These are phyloP conservation scores for Penicillium lividum DNA, from an alignment of 495 filamentous ascomycete genomes.

Conservation along the genomic window DNA sequence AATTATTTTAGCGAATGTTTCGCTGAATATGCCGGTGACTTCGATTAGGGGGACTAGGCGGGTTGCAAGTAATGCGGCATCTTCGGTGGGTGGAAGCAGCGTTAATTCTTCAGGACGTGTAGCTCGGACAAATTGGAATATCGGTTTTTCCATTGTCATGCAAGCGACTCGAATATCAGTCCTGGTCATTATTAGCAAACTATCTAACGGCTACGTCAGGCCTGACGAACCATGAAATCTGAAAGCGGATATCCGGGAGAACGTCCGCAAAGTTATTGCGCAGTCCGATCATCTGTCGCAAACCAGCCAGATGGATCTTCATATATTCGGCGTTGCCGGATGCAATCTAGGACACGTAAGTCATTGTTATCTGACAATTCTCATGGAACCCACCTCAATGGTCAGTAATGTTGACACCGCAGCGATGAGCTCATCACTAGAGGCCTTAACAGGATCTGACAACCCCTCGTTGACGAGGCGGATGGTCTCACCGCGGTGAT, in stretches of 20 bases:
- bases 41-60: conserved; percentile 38
- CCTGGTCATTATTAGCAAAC: conserved; percentile 27
- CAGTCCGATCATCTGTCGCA: conserved; percentile 49
- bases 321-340: conserved; percentile 48
- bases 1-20: conserved; percentile 34
- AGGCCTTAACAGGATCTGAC: conserved; percentile 43
- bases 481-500: conserved; percentile 51
- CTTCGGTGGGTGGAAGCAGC: conserved; percentile 36
- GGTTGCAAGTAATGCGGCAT: conserved; percentile 38
- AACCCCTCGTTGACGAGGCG: conserved; percentile 46
- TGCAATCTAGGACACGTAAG: conserved; percentile 38
- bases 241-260: conserved; percentile 42
- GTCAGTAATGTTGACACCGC: conserved; percentile 48
- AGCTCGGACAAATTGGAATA: conserved; percentile 47
- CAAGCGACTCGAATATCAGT: conserved; percentile 51
- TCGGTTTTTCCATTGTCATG: conserved; percentile 46
- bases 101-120: conserved; percentile 38
- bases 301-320: conserved; percentile 48
- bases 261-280: conserved; percentile 47
- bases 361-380: neutral
- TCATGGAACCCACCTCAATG: conserved; percentile 39
- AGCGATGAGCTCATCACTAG: conserved; percentile 48
- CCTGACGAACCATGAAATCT: conserved; percentile 44
- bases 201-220: neutral
- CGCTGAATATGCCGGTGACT: conserved; percentile 44